Conservation (phyloP, 257 asterid genomes). For the Solanum infundibuliforme region DNA sequence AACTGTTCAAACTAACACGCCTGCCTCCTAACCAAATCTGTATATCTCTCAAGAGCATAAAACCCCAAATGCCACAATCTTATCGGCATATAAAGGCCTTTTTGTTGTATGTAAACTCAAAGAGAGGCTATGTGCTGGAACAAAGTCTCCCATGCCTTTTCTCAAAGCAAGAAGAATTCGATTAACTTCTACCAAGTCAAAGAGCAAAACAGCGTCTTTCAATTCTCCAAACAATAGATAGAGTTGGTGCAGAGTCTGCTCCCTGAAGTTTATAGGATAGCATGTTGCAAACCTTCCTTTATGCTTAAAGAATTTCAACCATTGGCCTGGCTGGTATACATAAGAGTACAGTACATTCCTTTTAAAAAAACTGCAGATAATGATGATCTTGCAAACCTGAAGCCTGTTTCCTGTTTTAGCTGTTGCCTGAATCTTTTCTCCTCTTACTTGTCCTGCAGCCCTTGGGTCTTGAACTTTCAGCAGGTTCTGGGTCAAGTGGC, state of each 20-base stretch:
- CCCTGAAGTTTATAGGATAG: background rate
- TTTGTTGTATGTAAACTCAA: background rate
- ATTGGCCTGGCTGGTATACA: background rate
- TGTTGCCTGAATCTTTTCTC: conserved; percentile 30
- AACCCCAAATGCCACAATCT: background rate
- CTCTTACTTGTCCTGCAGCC: conserved; percentile 59
- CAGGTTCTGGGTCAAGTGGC: conserved; percentile 37
- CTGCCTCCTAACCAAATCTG: background rate
- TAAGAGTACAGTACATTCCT: background rate
- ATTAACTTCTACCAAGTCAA: background rate
- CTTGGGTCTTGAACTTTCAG: conserved; percentile 63
- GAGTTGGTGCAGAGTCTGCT: background rate
- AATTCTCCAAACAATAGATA: background rate
- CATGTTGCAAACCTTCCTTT: background rate
- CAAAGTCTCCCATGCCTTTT: background rate
- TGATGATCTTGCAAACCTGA: background rate
- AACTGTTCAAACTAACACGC: background rate
- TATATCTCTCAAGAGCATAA: background rate
- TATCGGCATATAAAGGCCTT: background rate
- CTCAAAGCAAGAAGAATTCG: background rate
- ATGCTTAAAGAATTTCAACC: background rate
- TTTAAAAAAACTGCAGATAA: background rate
- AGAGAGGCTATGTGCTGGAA: background rate
- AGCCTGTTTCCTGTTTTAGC: conserved; percentile 11
- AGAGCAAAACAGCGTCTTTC: background rate